Base-by-base conservation (phyloP, 495 filamentous ascomycete genomes). In the Bathelium albidoporum region DNA sequence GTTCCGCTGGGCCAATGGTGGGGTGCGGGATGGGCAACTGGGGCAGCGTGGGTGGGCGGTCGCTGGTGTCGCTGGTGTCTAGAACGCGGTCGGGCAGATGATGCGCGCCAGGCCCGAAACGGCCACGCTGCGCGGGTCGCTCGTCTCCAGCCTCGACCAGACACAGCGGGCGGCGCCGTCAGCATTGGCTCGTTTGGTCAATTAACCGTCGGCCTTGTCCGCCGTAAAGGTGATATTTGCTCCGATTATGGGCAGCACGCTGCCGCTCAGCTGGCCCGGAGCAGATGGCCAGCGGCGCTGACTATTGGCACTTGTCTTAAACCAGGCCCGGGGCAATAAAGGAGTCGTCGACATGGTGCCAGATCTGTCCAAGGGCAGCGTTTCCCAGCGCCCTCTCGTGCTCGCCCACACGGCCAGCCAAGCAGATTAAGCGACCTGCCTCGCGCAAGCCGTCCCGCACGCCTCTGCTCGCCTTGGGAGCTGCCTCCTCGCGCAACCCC, bases 291-390 rank as follows among this genome's bases (percentile, higher is more conserved):
- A 9, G 26, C 12, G 20, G 49, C 24, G 49, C 49, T 55, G 49
- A 55, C 49, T 55, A 55, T 55, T 55, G 49, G 49, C 49, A 55
- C 49, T 55, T 55, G 49, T 55, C 49, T 55, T 20, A 55, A 55
- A 55, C 22, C 4, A 29, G 49, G 49, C 49, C 49, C n/a, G n/a
- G 49, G 49, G 22, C 49, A 55, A 55, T 55, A 55, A 55, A 55
- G 22, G 9, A 5, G 44, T 49, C 44, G 20, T 49, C 44, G 24
- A 55, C 29, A 55, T 55, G 5, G 24, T 55, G 49, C 49, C 49
- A 55, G 49, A 55, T 55, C 49, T 55, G 49, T 55, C 43, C 36
- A 16, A 41, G 7, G 36, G 36, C 36, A 7, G 36, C 36, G 36
- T 10, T 41, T 18, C 36, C 10, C 18, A 20, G 5, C 20, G 12